phyloP scores from a whole-genome alignment of 257 asterid species.

The Scutellaria galericulata region DNA sequence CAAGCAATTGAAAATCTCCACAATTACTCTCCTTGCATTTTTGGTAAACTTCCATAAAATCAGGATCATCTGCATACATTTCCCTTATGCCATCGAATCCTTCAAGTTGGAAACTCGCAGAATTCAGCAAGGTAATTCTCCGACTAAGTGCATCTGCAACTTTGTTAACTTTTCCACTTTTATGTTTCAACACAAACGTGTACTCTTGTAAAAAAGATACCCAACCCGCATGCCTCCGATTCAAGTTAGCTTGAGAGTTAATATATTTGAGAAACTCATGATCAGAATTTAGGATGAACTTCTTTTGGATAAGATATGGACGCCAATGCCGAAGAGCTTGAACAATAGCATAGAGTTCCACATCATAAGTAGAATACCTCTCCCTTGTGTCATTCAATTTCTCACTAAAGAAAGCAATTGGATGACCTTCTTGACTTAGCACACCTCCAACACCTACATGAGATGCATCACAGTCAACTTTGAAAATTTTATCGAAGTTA shows the following conservation, averaged over 20 bases:
- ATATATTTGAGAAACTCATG: constrained; percentile 9
- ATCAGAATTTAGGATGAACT: constrained; percentile 15
- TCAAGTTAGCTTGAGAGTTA: neutral
- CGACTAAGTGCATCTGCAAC: constrained; percentile 5
- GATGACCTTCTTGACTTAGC: neutral
- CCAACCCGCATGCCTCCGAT: constrained; percentile 13
- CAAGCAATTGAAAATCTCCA: neutral
- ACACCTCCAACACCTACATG: constrained; percentile 4
- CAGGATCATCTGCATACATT: neutral
- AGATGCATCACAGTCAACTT: constrained; percentile 13
- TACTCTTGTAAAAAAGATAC: neutral
- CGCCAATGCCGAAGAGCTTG: constrained; percentile 8
- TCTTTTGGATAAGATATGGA: neutral
- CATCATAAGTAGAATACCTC: neutral
- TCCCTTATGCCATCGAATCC: neutral
- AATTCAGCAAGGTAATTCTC: neutral
- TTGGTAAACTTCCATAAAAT: neutral
- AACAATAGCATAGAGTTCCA: neutral
- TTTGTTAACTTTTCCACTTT: neutral
- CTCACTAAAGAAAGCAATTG: neutral
- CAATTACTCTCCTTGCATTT: neutral
- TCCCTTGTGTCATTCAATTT: constrained; percentile 26
- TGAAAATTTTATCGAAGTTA: neutral
- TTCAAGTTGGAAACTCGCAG: neutral
- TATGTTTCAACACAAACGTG: neutral